Evolutionary conservation across 2,329 filamentous ascomycete genomes (phyloP).

Genomic region (Penicillium brevicompactum): DNA sequence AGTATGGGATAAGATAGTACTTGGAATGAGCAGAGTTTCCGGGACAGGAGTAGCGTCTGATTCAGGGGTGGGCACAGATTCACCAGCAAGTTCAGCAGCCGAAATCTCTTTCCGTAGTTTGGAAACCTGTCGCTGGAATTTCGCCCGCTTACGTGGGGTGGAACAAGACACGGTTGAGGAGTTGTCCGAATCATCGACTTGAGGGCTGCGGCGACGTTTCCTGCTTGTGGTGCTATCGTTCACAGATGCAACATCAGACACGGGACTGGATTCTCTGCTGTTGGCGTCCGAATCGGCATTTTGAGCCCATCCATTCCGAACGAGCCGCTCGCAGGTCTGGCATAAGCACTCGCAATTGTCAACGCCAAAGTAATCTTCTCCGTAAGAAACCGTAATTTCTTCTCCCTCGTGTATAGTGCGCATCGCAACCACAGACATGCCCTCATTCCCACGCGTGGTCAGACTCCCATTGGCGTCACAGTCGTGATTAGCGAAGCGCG

Average conservation of each 20-base stretch:
- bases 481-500: slow-evolving; percentile 96
- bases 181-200: slow-evolving; percentile 33
- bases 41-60: slow-evolving; percentile 12
- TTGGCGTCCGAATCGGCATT: slow-evolving; percentile 39
- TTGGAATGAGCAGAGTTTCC: slow-evolving; percentile 5
- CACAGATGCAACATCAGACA: slow-evolving; percentile 21
- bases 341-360: slow-evolving; percentile 96
- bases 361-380: slow-evolving; percentile 92
- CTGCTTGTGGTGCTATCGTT: slow-evolving; percentile 23
- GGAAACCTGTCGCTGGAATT: slow-evolving; percentile 37
- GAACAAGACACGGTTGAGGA: slow-evolving; percentile 20
- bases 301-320: slow-evolving; percentile 80
- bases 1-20: background rate
- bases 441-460: slow-evolving; percentile 78
- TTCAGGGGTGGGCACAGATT: slow-evolving; percentile 17
- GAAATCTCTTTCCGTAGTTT: slow-evolving; percentile 42
- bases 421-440: slow-evolving; percentile 86
- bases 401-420: slow-evolving; percentile 82
- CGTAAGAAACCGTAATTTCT: slow-evolving; percentile 95
- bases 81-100: slow-evolving; percentile 31
- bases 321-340: slow-evolving; percentile 74
- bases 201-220: slow-evolving; percentile 32
- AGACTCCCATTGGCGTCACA: slow-evolving; percentile 89
- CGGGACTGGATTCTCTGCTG: slow-evolving; percentile 38
- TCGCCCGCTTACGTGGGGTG: slow-evolving; percentile 36